Percentiles rank a stretch among this genome's conserved stretches.
phyloP scores from a whole-genome alignment of 208 protist species.

The Trypanosoma avium region DNA sequence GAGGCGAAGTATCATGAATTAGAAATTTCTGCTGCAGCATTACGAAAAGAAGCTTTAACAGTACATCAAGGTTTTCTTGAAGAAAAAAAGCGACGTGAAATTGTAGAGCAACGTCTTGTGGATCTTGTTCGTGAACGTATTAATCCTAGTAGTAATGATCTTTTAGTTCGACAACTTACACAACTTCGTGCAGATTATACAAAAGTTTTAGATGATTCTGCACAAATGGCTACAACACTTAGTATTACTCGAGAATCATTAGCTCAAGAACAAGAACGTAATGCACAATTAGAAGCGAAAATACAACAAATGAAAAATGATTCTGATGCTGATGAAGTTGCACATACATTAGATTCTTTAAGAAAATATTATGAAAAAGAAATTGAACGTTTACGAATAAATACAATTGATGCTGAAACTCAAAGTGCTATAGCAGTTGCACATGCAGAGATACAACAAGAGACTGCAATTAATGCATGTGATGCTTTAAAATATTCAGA shows the following conservation, averaged over 20 bases:
- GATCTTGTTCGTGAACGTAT: slow-evolving; percentile 77
- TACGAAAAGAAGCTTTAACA: slow-evolving; percentile 58
- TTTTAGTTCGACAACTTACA: slow-evolving; percentile 45
- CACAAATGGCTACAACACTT: slow-evolving; percentile 66
- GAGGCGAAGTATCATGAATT: slow-evolving; percentile 44
- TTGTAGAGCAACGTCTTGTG: slow-evolving; percentile 67
- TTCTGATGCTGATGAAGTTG: slow-evolving; percentile 60
- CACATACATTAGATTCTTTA: slow-evolving; percentile 46
- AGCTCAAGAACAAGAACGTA: slow-evolving; percentile 19
- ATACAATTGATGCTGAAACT: slow-evolving; percentile 32
- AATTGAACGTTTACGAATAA: slow-evolving; percentile 31
- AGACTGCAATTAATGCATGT: neutral
- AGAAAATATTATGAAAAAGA: slow-evolving; percentile 53
- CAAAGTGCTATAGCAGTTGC: slow-evolving; percentile 20
- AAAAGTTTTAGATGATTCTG: slow-evolving; percentile 69
- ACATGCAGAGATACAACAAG: slow-evolving; percentile 22
- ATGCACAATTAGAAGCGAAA: slow-evolving; percentile 23
- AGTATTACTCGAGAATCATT: slow-evolving; percentile 53
- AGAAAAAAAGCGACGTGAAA: slow-evolving; percentile 73
- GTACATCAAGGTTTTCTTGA: slow-evolving; percentile 74
- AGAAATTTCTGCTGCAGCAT: slow-evolving; percentile 30
- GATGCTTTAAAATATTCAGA: neutral
- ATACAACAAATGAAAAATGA: slow-evolving; percentile 52
- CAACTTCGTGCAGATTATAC: slow-evolving; percentile 62
- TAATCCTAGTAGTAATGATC: slow-evolving; percentile 32